Percentiles rank a stretch among this genome's conserved stretches.
These are phyloP conservation scores for Combretum micranthum DNA, from an alignment of 345 rosid genomes.

Conservation along the genomic window DNA sequence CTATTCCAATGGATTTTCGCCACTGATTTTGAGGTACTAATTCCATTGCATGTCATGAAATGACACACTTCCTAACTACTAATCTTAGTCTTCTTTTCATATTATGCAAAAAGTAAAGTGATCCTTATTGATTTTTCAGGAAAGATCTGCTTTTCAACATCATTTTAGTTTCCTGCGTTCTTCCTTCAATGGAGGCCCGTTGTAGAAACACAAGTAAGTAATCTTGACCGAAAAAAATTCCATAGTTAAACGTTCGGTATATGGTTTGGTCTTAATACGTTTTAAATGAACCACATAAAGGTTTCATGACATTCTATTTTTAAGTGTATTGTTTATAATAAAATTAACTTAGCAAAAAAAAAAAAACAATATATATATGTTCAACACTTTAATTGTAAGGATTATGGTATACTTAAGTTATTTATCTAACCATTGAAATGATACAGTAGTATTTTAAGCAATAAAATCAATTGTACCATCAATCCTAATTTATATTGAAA, in stretches of 20 bases:
- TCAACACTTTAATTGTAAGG: no score
- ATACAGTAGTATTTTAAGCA: no score
- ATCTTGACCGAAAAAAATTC: not conserved
- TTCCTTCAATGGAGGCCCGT: slow-evolving; percentile 2
- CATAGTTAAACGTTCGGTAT: no score
- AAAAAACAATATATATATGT: no score
- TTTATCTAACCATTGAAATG: no score
- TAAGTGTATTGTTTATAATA: no score
- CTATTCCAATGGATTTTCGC: slow-evolving; percentile 56
- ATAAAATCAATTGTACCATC: no score
- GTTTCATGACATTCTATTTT: not conserved
- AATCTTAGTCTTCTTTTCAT: not conserved
- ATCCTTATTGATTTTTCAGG: slow-evolving; percentile 20
- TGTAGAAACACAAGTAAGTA: no score
- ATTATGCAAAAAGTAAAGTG: not conserved
- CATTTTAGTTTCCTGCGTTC: slow-evolving; percentile 32
- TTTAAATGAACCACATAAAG: not conserved
- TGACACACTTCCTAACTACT: not conserved
- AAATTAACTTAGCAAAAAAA: no score
- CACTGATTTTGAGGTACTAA: slow-evolving; percentile 57
- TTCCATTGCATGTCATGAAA: no score
- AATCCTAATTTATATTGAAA: not conserved
- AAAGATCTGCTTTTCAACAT: slow-evolving; percentile 39
- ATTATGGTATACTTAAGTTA: no score
- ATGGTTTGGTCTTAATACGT: not conserved